Base-by-base conservation (phyloP, 139 green algal genomes). In the Dunaliella primolecta region DNA sequence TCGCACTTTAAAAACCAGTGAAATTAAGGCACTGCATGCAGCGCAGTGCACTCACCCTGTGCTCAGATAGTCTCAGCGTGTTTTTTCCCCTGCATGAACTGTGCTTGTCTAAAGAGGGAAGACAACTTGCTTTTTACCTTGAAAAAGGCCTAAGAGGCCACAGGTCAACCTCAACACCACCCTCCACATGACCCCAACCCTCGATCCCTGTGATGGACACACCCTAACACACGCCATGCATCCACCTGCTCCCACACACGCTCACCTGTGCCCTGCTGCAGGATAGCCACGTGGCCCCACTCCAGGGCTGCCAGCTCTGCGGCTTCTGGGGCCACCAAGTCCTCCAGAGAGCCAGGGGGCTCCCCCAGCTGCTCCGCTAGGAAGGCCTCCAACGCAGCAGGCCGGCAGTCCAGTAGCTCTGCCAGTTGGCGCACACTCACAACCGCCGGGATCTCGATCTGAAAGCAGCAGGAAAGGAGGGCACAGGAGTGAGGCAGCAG, bases 241-340 rank as follows among this genome's bases (percentile, higher is more conserved):
- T 77, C 15, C 71, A 35, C 25, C 71, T 7, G 29, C 71, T 56
- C 21, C 30, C 38, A 2, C n/a, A n/a, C n/a, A n/a, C n/a, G n/a
- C n/a, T n/a, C n/a, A 76, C 37, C 72, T 27, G 64, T 55, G 20
- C 20, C 72, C 30, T 30, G 81, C 64, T 56, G 56, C 78, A 2
- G 32, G 76, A 96, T 85, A 2, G 84, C 88, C 1, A 89, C 78
- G 25, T 83, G 84, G 21, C 91, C 90, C 33, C 91, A 91, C 88
- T 96, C 91, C 70, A 97, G 82, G 2, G 93, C 93, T 24, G 87
- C 92, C 81, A 97, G 87, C 87, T 97, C 93, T 7, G 92, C 93
- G 3, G 82, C 78, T 29, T 97, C 94, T 0, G 86, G 83, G 34
- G 36, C 25, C 29, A 90, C 83, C 36, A 36, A 32, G 72, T 87